Percentiles rank a stretch among this genome's conserved stretches.
Evolutionary conservation across 1,284 basidiomycete genomes (phyloP).

Genomic region (Boletus albobrunnescens): DNA sequence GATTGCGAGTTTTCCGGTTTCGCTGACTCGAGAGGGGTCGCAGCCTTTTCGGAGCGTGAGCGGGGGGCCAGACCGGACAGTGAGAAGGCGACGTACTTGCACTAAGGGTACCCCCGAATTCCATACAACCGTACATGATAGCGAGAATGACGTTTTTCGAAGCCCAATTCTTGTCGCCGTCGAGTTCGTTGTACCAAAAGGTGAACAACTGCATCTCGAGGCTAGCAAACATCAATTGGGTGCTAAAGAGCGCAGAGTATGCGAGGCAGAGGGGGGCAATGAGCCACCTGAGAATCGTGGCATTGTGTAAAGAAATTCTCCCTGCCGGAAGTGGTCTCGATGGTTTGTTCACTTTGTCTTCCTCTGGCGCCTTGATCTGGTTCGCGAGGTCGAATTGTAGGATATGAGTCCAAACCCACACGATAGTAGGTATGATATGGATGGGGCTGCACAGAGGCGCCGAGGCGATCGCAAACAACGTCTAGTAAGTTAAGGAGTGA

Average conservation of each 20-base stretch:
- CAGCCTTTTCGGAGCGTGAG: conserved; percentile 11
- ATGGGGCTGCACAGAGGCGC: conserved; percentile 27
- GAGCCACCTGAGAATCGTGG: conserved; percentile 37
- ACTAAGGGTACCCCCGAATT: conserved; percentile 39
- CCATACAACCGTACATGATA: conserved; percentile 36
- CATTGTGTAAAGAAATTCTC: conserved; percentile 33
- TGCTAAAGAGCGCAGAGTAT: conserved; percentile 33
- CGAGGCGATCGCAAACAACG: conserved; percentile 34
- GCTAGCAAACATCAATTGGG: conserved; percentile 31
- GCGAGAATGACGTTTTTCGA: conserved; percentile 38
- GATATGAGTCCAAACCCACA: conserved; percentile 44
- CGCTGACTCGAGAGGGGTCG: conserved; percentile 15
- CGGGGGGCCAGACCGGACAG: neutral
- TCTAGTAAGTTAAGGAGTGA: conserved; percentile 26
- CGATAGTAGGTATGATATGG: conserved; percentile 26
- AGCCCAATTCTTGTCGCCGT: conserved; percentile 36
- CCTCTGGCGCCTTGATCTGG: conserved; percentile 38
- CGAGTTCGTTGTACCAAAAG: conserved; percentile 37
- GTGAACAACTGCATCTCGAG: conserved; percentile 31
- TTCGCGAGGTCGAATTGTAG: conserved; percentile 44
- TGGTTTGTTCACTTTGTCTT: conserved; percentile 41
- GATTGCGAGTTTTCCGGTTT: conserved; percentile 25
- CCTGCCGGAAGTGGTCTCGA: conserved; percentile 40
- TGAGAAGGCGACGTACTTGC: conserved; percentile 28
- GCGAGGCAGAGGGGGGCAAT: conserved; percentile 35